phyloP scores from a whole-genome alignment of 495 filamentous ascomycete genomes.

The Mytilinidion resinicola region DNA sequence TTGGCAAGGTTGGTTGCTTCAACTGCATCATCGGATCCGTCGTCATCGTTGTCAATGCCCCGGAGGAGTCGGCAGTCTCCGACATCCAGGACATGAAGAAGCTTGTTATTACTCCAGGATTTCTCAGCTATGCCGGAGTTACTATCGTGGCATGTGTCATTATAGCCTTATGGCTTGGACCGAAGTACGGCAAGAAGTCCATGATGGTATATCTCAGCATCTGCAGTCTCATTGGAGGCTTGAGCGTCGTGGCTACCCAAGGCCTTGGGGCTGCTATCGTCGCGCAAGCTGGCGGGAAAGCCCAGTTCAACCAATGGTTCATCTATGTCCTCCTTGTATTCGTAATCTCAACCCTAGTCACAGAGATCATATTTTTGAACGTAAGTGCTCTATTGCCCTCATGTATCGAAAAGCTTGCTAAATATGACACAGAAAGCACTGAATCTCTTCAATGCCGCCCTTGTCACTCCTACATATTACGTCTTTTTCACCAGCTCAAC shows the following conservation, averaged over 20 bases:
- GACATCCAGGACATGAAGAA: conserved; percentile 90
- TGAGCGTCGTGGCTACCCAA: conserved; percentile 93
- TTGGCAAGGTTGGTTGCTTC: conserved; percentile 94
- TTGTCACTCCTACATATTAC: conserved; percentile 97
- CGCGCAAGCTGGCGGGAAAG: conserved; percentile 68
- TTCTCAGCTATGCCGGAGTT: conserved; percentile 77
- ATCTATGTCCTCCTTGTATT: conserved; percentile 87
- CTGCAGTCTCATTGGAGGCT: conserved; percentile 87
- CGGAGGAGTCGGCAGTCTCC: conserved; percentile 71
- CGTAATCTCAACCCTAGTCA: conserved; percentile 77
- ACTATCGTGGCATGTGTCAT: conserved; percentile 67
- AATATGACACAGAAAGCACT: conserved; percentile 76
- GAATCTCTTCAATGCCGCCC: conserved; percentile 92
- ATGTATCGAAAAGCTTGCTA: conserved; percentile 18
- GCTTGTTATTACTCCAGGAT: conserved; percentile 82
- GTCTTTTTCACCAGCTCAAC: conserved; percentile 95
- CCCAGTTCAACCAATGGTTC: conserved; percentile 97
- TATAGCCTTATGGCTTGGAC: conserved; percentile 75
- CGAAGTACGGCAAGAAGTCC: conserved; percentile 88
- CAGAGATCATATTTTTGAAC: conserved; percentile 92
- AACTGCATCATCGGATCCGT: conserved; percentile 90
- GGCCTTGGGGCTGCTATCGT: conserved; percentile 88
- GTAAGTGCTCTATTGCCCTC: conserved; percentile 49
- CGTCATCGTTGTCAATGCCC: conserved; percentile 91
- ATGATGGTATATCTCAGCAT: conserved; percentile 97